Base-by-base conservation (phyloP, 148 eudicot genomes). In the Linanthus parryae region DNA sequence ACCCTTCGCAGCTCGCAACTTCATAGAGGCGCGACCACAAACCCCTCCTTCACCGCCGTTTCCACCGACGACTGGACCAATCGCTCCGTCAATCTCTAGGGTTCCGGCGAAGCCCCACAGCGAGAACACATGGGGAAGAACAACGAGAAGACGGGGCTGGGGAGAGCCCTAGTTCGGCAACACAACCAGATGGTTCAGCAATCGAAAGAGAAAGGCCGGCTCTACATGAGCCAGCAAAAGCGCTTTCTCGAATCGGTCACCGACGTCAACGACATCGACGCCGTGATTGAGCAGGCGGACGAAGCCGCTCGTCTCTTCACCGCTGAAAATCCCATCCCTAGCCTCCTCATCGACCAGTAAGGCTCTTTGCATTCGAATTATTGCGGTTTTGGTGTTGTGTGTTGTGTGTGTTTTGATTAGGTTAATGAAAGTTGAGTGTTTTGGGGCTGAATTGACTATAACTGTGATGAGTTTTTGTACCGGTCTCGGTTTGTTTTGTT, bases 261-360 rank as follows among this genome's bases (percentile, higher is more conserved):
- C n/a, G 96, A 88, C 16, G 88, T 92, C 21, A 82, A 66, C 54
- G 91, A 92, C 27, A 84, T 92, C 33, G 99, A 92, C 35, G 94
- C 91, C 44, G 88, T 88, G 19, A 80, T 92, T 31, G 73, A 84
- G 56, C 87, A 84, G 65, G 88, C 95, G 17, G 91, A 84, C 22
- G 96, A 88, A 62, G 85, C 81, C 6, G 82, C 81, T 41, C 88
- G 82, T 20, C 44, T 73, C 24, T 88, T 64, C 63, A 41, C 83
- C 14, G 59, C 58, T n/a, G 71, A 75, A 5, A 67, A 80, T 43
- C 75, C 94, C 12, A 52, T 76, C 41, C 77, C 74, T 26, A 64
- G 70, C 19, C 57, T 84, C 8, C 76, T 70, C n/a, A 48, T 81
- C 51, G 82, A 84, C 40, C 54, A 61, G 98, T 87, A 72, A 49